Evolutionary conservation across 208 protist genomes (phyloP), one percentile per base, ranked within the genome.

Genomic region (Wallacemonas collosoma): DNA sequence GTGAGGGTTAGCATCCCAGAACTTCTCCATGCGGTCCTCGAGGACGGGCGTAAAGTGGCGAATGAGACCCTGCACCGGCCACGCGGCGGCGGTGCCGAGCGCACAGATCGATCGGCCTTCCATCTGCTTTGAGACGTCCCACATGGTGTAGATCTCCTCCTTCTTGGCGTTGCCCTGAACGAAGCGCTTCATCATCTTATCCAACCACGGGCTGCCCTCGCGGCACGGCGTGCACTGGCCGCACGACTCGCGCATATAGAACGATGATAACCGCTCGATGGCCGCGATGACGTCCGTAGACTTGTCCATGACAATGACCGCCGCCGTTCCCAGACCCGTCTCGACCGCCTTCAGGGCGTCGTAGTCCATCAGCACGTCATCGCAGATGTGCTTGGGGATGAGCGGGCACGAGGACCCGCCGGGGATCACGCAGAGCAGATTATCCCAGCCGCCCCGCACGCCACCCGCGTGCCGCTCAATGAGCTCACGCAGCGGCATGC

Each of bases 231-330:
- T 99, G 87, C 99, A 99, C 89, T 99, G 97, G 5, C 98, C 97
- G 71, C 98, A 99, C 15, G 88, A 97, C 86, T 99, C 98, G 72
- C 98, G 93, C 81, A 98, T 96, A 88, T 99, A 99, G 75, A 99
- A 99, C 70, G 97, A 85, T 11, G 95, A 97, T 2, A 99, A 83
- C 36, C 97, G 96, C 47, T 97, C 93, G 80, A 99, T 99, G 14
- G 95, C 92, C 14, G 88, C 74, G 70, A 99, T 97, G 26, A 99
- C 86, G 84, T 99, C 98, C n/a, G 96, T 98, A 7, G 87, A 93
- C 84, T 99, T 99, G 86, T 99, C 94, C 95, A 99, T 99, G 47
- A 99, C 98, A 54, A 99, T 99, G 35, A 99, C 98, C 12, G 98
- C 97, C 1, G 98, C 98, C n/a, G 98, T 99, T 55, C 98, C 98